Evolutionary conservation across 768 basidiomycete species (phyloP).

Genomic region (Amanita phalloides): DNA sequence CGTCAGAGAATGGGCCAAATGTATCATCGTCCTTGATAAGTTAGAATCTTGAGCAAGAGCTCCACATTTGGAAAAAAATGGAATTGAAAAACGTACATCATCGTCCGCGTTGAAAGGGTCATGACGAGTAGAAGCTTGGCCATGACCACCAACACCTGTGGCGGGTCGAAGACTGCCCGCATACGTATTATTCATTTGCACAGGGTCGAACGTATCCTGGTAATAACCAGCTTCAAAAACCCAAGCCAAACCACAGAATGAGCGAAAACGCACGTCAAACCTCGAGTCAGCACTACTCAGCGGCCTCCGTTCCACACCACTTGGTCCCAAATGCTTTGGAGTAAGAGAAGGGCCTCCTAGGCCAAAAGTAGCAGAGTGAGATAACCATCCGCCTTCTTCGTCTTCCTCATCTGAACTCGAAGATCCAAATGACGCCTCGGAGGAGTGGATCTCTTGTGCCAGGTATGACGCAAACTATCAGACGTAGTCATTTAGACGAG

Average conservation of each 20-base stretch:
- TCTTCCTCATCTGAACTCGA: conserved; percentile 60
- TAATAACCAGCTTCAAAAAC: neutral
- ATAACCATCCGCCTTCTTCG: conserved; percentile 72
- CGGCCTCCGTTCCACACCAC: conserved; percentile 27
- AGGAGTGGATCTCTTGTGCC: conserved; percentile 58
- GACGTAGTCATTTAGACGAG: neutral
- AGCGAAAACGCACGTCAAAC: neutral
- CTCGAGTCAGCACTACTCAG: conserved; percentile 19
- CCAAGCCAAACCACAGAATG: neutral
- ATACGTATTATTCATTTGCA: conserved; percentile 14
- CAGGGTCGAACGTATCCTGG: conserved; percentile 44
- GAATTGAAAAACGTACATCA: conserved; percentile 29
- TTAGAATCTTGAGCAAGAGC: neutral
- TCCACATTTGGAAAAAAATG: neutral
- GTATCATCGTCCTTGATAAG: conserved; percentile 29
- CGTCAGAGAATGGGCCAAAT: conserved; percentile 78
- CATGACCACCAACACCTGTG: neutral
- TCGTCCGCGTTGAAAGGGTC: conserved; percentile 44
- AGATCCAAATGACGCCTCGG: conserved; percentile 39
- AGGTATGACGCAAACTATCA: conserved; percentile 72
- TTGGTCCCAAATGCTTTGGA: conserved; percentile 26
- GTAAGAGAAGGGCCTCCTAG: conserved; percentile 28
- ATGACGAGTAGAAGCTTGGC: conserved; percentile 23
- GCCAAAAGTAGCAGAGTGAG: conserved; percentile 64
- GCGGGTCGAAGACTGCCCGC: neutral